Evolutionary conservation across 768 basidiomycete genomes (phyloP).

Genomic region (Mycena maculata): DNA sequence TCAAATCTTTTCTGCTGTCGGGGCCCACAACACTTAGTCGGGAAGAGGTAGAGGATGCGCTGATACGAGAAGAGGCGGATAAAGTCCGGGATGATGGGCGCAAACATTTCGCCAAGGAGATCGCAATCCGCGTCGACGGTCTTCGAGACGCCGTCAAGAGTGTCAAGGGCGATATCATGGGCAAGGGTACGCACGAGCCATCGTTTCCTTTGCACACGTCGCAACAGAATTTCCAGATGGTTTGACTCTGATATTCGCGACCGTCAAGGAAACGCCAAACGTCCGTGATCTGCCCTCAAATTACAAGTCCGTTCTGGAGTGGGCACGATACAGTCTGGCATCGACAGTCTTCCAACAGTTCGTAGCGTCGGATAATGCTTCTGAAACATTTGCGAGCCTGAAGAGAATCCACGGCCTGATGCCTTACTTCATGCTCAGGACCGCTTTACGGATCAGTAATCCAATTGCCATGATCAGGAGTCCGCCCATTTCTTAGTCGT

Average conservation of each 20-base stretch:
- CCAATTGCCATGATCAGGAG: constrained; percentile 97
- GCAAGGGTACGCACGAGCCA: constrained; percentile 63
- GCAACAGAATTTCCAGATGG: constrained; percentile 68
- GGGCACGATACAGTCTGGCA: constrained; percentile 86
- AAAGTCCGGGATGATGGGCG: constrained; percentile 87
- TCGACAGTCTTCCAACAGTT: constrained; percentile 97
- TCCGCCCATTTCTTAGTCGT: constrained; percentile 40
- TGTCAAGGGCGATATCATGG: constrained; percentile 95
- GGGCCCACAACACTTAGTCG: constrained; percentile 74
- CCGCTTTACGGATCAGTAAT: constrained; percentile 92
- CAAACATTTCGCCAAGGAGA: constrained; percentile 87
- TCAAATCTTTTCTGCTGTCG: constrained; percentile 87
- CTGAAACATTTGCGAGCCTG: constrained; percentile 86
- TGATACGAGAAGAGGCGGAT: constrained; percentile 89
- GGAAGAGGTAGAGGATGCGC: constrained; percentile 84
- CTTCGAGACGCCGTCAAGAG: constrained; percentile 85
- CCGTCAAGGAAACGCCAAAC: constrained; percentile 83
- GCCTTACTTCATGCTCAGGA: constrained; percentile 97
- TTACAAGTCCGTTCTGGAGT: constrained; percentile 92
- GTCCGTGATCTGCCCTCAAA: constrained; percentile 84
- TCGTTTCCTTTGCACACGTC: not conserved
- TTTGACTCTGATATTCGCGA: constrained; percentile 86
- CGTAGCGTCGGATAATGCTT: constrained; percentile 92
- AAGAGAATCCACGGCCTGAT: constrained; percentile 96
- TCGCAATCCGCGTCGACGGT: constrained; percentile 86